Evolutionary conservation across 164 flowering plant species (phyloP), one percentile per base, ranked within the genome.

Genomic region (Piper longum): DNA sequence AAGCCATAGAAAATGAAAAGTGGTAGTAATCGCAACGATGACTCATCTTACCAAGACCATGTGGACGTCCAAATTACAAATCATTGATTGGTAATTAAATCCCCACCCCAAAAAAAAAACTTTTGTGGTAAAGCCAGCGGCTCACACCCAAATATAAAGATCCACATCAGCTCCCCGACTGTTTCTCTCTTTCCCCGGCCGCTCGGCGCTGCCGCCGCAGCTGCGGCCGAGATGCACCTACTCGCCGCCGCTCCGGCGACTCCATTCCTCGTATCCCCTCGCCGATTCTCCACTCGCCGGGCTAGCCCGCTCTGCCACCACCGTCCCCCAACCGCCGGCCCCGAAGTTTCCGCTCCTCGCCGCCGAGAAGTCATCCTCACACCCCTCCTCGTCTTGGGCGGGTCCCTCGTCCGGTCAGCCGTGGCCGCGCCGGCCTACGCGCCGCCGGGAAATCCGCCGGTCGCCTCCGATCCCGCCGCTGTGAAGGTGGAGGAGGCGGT

Each of bases 401-500:
- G 82, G 5, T 73, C 64, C 41, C 65, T 75, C 36, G 66, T 86
- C 44, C 79, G 66, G 4, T 79, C 95, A 3, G 70, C 81, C 12
- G 78, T 70, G n/a, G 86, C 83, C 16, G 73, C 68, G 56, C 88
- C 84, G 40, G 89, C 81, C n/a, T 88, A 80, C 69, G 72, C 70
- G 54, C 44, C 69, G 12, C 70, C 79, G 65, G 78, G 60, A 68
- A 60, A 52, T 7, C 39, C 59, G 4, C 17, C 63, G 11, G 57
- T 26, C 67, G 48, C 40, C 40, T 36, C 17, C 26, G 19, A 11
- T 16, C 5, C 61, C 42, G 64, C 64, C 72, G 43, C 26, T 5
- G 26, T 2, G 55, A 18, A 44, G 41, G 41, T 11, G 60, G 67
- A 64, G 76, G 55, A 18, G 55, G 55, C 67, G 72, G 56, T 39